Conservation (phyloP, 495 filamentous ascomycete species). For the Penicillium arizonense region DNA sequence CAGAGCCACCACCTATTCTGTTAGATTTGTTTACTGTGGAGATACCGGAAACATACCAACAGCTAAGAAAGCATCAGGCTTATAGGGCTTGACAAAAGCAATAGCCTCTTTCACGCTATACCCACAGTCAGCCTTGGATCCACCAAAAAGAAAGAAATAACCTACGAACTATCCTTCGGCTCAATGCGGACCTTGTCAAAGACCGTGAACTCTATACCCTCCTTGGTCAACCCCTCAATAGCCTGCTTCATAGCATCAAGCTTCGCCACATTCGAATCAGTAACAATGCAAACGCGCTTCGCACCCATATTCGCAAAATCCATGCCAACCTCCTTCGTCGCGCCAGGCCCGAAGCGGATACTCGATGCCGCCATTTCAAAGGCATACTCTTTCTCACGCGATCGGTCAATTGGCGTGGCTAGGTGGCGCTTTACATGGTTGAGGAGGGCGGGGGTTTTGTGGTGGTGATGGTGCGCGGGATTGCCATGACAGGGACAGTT, state of each 20-base stretch:
- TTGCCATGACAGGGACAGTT: slow-evolving; percentile 92
- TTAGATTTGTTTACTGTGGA: background rate
- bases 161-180: slow-evolving; percentile 88
- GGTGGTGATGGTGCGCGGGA: slow-evolving; percentile 68
- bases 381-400: slow-evolving; percentile 88
- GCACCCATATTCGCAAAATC: slow-evolving; percentile 89
- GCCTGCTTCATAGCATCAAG: slow-evolving; percentile 85
- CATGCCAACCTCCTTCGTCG: slow-evolving; percentile 98
- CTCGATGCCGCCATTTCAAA: slow-evolving; percentile 96
- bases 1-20: slow-evolving; percentile 58
- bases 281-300: slow-evolving; percentile 86
- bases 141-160: slow-evolving; percentile 1
- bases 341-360: slow-evolving; percentile 90
- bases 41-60: slow-evolving; percentile 57
- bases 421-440: slow-evolving; percentile 58
- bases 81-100: slow-evolving; percentile 72
- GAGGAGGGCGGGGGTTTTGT: slow-evolving; percentile 50
- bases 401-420: slow-evolving; percentile 69
- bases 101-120: slow-evolving; percentile 81
- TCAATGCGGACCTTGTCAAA: slow-evolving; percentile 78
- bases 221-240: slow-evolving; percentile 67
- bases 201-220: slow-evolving; percentile 77
- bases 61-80: slow-evolving; percentile 85
- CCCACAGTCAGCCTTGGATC: background rate
- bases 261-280: slow-evolving; percentile 74